Conservation (phyloP, 805 yeast species). For the Lachancea thermotolerans region DNA sequence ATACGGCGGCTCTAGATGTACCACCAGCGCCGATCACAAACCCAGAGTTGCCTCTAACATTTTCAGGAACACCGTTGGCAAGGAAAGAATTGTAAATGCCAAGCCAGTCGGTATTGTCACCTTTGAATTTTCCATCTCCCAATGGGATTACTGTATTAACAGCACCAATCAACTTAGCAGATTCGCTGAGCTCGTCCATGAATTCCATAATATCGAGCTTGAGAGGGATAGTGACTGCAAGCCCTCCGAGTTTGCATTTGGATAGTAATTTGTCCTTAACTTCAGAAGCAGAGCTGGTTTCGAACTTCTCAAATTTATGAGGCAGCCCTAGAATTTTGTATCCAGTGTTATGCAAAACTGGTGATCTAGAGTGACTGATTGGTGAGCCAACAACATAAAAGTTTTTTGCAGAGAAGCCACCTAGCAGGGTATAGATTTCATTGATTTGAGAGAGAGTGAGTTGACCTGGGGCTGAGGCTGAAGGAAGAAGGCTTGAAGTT, state of each 20-base stretch:
- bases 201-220: slow-evolving; percentile 72
- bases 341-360: slow-evolving; percentile 75
- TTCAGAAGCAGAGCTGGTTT: slow-evolving; percentile 53
- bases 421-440: slow-evolving; percentile 47
- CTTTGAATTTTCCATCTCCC: slow-evolving; percentile 46
- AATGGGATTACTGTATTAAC: slow-evolving; percentile 76
- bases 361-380: slow-evolving; percentile 81
- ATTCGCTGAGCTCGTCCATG: slow-evolving; percentile 58
- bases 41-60: slow-evolving; percentile 43
- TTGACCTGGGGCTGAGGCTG: slow-evolving; percentile 76
- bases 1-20: slow-evolving; percentile 90
- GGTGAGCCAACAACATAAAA: slow-evolving; percentile 80
- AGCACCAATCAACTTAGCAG: slow-evolving; percentile 84
- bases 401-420: slow-evolving; percentile 50
- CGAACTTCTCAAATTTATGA: slow-evolving; percentile 58
- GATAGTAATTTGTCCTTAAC: slow-evolving; percentile 49
- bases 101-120: slow-evolving; percentile 94
- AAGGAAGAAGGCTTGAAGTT: slow-evolving; percentile 61
- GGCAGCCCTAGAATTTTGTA: slow-evolving; percentile 74
- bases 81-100: slow-evolving; percentile 72
- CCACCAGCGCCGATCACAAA: slow-evolving; percentile 96
- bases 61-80: slow-evolving; percentile 52
- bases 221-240: slow-evolving; percentile 90
- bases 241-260: slow-evolving; percentile 71
- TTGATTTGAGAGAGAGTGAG: slow-evolving; percentile 62